Conservation (phyloP, 495 filamentous ascomycete species). For the Xylaria intraflava region DNA sequence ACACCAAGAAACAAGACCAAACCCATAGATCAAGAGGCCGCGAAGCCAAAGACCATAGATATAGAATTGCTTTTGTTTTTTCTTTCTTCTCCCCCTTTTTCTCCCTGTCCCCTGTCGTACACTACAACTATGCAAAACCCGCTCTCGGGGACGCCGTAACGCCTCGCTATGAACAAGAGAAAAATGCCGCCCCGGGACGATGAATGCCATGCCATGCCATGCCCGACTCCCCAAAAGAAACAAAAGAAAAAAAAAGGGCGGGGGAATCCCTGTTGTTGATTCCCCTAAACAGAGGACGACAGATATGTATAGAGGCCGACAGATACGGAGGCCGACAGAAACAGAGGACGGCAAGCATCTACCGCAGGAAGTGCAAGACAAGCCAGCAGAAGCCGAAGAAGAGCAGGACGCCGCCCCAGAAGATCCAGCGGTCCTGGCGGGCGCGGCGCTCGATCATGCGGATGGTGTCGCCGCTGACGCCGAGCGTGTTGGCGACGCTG, state of each 20-base stretch:
- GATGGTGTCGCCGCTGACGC: conserved; percentile 91
- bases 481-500: conserved; percentile 87
- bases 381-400: conserved; percentile 91
- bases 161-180: conserved; percentile 9
- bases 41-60: background rate
- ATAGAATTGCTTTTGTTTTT: background rate
- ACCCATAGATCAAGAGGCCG: background rate
- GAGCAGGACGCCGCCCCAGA: conserved; percentile 78
- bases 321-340: too few relatives aligned
- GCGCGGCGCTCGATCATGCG: conserved; percentile 89
- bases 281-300: too few relatives aligned
- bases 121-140: conserved; percentile 2
- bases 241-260: too few relatives aligned
- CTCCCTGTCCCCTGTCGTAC: too few relatives aligned
- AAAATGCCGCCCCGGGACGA: conserved; percentile 1
- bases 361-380: conserved; percentile 77
- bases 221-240: too few relatives aligned
- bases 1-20: background rate
- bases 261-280: too few relatives aligned
- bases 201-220: too few relatives aligned
- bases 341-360: background rate
- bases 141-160: conserved; percentile 3
- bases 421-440: conserved; percentile 96
- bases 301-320: too few relatives aligned
- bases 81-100: too few relatives aligned